phyloP scores from a whole-genome alignment of 306 rosid species.

The Medicago arabica region DNA sequence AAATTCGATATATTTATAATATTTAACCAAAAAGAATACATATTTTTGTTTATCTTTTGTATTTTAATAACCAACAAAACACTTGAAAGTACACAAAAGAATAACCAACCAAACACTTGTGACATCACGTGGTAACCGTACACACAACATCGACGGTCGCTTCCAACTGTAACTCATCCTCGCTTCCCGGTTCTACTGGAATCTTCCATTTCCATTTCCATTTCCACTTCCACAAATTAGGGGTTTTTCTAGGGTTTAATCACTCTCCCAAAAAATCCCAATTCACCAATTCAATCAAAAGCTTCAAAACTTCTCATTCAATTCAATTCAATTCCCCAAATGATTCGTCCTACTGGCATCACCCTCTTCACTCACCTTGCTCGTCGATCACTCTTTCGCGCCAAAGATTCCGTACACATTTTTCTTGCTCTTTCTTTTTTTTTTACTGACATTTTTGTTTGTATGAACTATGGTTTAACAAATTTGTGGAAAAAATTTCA shows the following conservation, averaged over 20 bases:
- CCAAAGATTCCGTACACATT: constrained; percentile 43
- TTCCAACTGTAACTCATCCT: too few relatives aligned
- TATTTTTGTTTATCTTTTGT: too few relatives aligned
- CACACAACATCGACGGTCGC: too few relatives aligned
- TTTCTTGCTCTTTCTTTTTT: too few relatives aligned
- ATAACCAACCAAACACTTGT: too few relatives aligned
- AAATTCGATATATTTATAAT: too few relatives aligned
- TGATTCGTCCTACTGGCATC: constrained; percentile 81
- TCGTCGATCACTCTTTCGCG: constrained; percentile 56
- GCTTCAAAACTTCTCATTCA: neutral
- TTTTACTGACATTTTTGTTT: neutral
- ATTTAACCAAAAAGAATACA: too few relatives aligned
- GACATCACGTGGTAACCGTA: too few relatives aligned
- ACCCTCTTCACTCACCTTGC: constrained; percentile 57
- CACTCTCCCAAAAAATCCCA: constrained; percentile 29
- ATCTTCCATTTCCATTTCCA: too few relatives aligned
- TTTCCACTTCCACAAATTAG: constrained; percentile 38
- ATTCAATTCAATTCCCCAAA: constrained; percentile 38
- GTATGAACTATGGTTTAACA: constrained; percentile 3
- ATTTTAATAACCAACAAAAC: too few relatives aligned
- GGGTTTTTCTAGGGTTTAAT: constrained; percentile 70
- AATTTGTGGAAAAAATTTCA: neutral
- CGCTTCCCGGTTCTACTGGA: constrained; percentile 18
- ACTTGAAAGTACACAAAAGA: too few relatives aligned
- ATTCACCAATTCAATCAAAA: neutral